Base-by-base conservation (phyloP, 1,284 basidiomycete genomes). In the Tetrapyrgos nigripes region DNA sequence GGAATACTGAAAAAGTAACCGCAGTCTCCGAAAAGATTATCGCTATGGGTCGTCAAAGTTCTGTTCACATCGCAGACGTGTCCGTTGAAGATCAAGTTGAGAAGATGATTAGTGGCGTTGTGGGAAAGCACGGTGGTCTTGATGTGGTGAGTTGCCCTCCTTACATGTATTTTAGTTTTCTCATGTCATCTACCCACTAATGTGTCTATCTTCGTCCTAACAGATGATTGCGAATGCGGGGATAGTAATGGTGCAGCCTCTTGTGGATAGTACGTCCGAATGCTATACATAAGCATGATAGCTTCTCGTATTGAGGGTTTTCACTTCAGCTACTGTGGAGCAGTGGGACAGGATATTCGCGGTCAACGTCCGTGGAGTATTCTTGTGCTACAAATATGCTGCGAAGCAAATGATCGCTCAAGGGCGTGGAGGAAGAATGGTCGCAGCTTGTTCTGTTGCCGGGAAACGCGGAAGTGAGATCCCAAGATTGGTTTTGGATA, bases 211-310 rank as follows among this genome's bases (percentile, higher is more conserved):
- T 24, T 33, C 17, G 31, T 51, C 13, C 23, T 14, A 4, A 9
- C 76, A 56, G 54, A 50, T 56, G 72, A 59, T 79, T 9, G 74
- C 77, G 1, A 78, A 77, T 28, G 76, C 76, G 1, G 76, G 76
- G 0, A 68, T 76, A 1, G 57, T 65, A 57, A 33, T 10, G 66
- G 64, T 26, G 14, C 23, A 51, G 14, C 21, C 71, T 0, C 56
- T 77, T 0, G 3, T 65, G 2, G 67, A 74, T n/a, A 68, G 76
- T 74, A 48, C 23, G 62, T 49, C 21, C 10, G 17, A 37, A 14
- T 28, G 26, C 14, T 9, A 19, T 21, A 11, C 3, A 11, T 56
- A n/a, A 17, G 29, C 40, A 23, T 60, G 13, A 14, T 19, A 28
- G 23, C 24, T 11, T 3, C 27, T 29, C 21, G 8, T 8, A 29